Base-by-base conservation (phyloP, 306 rosid species). In the Inga laurina region DNA sequence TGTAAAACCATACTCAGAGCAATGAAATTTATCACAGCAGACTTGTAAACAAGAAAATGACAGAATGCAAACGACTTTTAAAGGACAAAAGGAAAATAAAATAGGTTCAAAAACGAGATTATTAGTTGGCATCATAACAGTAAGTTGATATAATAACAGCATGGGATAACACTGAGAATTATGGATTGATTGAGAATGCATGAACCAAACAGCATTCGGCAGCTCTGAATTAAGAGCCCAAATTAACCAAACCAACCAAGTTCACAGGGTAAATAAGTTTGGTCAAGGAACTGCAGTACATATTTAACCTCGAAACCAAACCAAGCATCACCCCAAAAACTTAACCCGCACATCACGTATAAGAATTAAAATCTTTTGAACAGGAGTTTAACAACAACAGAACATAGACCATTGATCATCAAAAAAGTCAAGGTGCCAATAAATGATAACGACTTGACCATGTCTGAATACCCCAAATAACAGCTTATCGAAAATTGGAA, bases 51-150 rank as follows among this genome's bases (percentile, higher is more conserved):
- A 46, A 45, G 76, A 46, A 46, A 14, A 45, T n/a, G 3, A 45
- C 83, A 76, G 64, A 72, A 30, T 81, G 56, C 75, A 22, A 46
- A 83, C 82, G 84, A 73, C 61, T 75, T 39, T 61, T 49, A 69
- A 75, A 76, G 44, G 45, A 57, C 76, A 81, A 59, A 78, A 30
- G 54, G 51, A 66, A 54, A 69, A 67, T 41, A 46, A 68, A 56
- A 72, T 61, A 67, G 78, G 57, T 74, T 74, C 62, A 27, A 74
- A 11, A 74, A 13, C 32, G 69, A 45, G 65, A 74, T 85, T 67
- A 74, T 85, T 67, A 35, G 59, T 27, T n/a, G 12, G 54, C 56
- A 45, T 44, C 43, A 44, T 46, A 77, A 52, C 65, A 51, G 80
- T 8, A 64, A 49, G 19, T 57, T 12, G 64, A 21, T 59, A 49